Percentiles rank a stretch among this genome's conserved stretches.
phyloP scores from a whole-genome alignment of 2,329 filamentous ascomycete species.

The Aspergillus sp. region DNA sequence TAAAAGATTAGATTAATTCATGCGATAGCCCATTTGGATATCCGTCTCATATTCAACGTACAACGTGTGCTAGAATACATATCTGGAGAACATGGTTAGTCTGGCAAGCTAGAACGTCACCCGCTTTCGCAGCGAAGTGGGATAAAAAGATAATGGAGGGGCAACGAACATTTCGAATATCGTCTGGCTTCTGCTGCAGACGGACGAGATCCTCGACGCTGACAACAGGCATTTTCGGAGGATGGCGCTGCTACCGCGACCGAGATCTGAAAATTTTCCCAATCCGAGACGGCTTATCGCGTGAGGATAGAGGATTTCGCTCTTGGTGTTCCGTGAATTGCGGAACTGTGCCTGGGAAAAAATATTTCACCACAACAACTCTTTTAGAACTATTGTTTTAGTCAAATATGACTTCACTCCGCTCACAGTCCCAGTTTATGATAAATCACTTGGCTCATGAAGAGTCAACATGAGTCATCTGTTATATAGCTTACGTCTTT shows the following conservation, averaged over 20 bases:
- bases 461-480: constrained; percentile 10
- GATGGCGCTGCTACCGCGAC: constrained; percentile 16
- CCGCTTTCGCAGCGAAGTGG: constrained; percentile 23
- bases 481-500: not conserved
- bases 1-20: constrained; percentile 8
- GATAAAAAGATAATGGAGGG: constrained; percentile 26
- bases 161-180: constrained; percentile 81
- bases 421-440: not conserved
- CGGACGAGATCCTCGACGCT: constrained; percentile 84
- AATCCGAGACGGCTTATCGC: constrained; percentile 13
- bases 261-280: not conserved
- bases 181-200: constrained; percentile 82
- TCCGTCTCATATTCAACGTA: constrained; percentile 41
- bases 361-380: constrained; percentile 12
- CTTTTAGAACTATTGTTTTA: not conserved
- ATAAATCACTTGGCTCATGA: constrained; percentile 1
- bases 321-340: constrained; percentile 10
- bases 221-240: constrained; percentile 78
- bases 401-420: not conserved
- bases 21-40: not conserved
- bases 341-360: constrained; percentile 15
- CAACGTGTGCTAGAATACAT: constrained; percentile 91
- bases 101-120: constrained; percentile 12
- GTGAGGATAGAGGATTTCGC: constrained; percentile 10
- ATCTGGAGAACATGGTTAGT: constrained; percentile 59